These are phyloP conservation scores for Chlamydomonas schloesseri DNA, from an alignment of 139 green algal genomes.

Conservation along the genomic window DNA sequence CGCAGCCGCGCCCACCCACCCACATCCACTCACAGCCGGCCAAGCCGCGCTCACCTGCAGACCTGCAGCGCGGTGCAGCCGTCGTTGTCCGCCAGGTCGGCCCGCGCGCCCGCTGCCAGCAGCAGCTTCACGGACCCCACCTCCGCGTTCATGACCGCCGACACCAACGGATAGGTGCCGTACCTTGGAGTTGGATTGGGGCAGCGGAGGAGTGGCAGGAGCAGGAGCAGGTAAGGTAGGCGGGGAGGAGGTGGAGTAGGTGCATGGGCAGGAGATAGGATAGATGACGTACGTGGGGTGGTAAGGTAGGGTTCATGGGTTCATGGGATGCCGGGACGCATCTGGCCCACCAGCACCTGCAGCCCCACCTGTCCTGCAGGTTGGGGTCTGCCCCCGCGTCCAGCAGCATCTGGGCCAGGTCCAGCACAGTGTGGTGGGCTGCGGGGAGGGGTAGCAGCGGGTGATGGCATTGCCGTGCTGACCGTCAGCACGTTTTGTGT, in stretches of 20 bases:
- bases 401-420: constrained; percentile 20
- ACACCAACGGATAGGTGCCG: constrained; percentile 5
- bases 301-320: too few relatives aligned
- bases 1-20: background rate
- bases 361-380: constrained; percentile 6
- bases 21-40: too few relatives aligned
- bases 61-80: background rate
- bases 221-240: too few relatives aligned
- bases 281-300: too few relatives aligned
- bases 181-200: background rate
- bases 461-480: too few relatives aligned
- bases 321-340: too few relatives aligned
- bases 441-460: background rate
- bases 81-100: constrained; percentile 19
- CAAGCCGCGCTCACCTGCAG: background rate
- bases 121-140: background rate
- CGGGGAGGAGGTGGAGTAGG: too few relatives aligned
- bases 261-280: background rate
- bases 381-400: constrained; percentile 24
- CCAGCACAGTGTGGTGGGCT: constrained; percentile 5
- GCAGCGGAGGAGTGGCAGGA: background rate
- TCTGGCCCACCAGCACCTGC: too few relatives aligned
- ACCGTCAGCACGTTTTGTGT: too few relatives aligned
- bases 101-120: background rate
- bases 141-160: constrained; percentile 4